phyloP scores from a whole-genome alignment of 108 stramenopile genomes.

The Parmales sp. region DNA sequence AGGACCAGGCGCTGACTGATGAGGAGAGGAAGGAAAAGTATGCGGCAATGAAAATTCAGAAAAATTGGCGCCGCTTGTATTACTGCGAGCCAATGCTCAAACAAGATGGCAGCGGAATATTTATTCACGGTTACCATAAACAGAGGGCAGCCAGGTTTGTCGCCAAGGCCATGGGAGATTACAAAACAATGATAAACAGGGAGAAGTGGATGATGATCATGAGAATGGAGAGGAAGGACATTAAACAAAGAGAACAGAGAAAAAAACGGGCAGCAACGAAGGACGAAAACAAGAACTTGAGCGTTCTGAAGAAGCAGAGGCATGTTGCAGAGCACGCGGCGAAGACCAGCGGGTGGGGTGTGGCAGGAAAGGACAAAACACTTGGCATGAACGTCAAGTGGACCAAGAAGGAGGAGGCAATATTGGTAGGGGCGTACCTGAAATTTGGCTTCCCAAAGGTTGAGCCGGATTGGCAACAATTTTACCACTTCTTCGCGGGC shows the following conservation, averaged over 20 bases:
- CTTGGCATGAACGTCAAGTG: background rate
- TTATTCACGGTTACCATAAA: background rate
- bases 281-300: background rate
- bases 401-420: background rate
- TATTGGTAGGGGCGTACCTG: background rate
- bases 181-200: background rate
- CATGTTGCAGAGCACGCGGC: background rate
- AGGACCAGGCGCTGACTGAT: background rate
- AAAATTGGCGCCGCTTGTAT: background rate
- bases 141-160: constrained; percentile 2
- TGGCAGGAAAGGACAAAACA: too few relatives aligned
- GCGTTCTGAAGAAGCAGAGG: constrained; percentile 12
- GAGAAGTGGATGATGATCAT: constrained; percentile 9
- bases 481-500: background rate
- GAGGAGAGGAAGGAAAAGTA: background rate
- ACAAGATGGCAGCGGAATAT: too few relatives aligned
- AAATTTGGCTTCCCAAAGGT: background rate
- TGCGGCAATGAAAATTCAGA: background rate
- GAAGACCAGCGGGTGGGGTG: background rate
- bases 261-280: background rate
- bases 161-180: background rate
- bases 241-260: background rate
- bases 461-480: background rate
- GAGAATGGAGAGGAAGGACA: background rate
- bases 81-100: background rate